Conservation (phyloP, 2,329 filamentous ascomycete genomes). For the Aspergillus neotritici region DNA sequence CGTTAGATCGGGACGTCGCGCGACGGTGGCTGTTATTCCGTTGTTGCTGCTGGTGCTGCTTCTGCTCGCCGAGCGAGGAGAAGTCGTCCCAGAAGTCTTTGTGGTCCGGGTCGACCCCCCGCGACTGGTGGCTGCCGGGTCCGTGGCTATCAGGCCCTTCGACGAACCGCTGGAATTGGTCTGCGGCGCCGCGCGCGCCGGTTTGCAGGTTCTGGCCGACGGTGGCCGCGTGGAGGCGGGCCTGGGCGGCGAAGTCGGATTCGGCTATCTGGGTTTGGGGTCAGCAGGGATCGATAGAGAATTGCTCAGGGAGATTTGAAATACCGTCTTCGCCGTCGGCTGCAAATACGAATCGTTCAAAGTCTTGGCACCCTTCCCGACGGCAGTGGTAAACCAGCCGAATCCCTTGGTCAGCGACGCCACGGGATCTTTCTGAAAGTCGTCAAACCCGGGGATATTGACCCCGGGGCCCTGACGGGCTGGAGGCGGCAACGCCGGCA, state of each 20-base stretch:
- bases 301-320: not conserved
- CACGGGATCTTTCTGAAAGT: conserved; percentile 85
- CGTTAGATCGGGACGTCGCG: conserved; percentile 39
- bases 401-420: conserved; percentile 86
- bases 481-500: conserved; percentile 47
- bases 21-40: conserved; percentile 17
- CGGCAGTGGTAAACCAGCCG: conserved; percentile 85
- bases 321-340: conserved; percentile 81
- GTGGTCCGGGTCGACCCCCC: conserved; percentile 54
- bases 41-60: too few species aligned
- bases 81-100: conserved; percentile 93
- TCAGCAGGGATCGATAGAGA: conserved; percentile 2
- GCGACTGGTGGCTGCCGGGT: conserved; percentile 45
- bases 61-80: conserved; percentile 54
- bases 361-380: conserved; percentile 83
- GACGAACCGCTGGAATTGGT: conserved; percentile 79
- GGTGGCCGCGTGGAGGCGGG: conserved; percentile 52
- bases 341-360: conserved; percentile 90
- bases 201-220: conserved; percentile 57
- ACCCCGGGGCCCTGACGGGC: conserved; percentile 3
- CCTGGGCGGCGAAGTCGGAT: conserved; percentile 68
- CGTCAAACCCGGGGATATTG: conserved; percentile 61
- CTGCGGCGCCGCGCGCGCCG: conserved; percentile 68
- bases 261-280: conserved; percentile 60
- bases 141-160: conserved; percentile 56